Evolutionary conservation across 495 filamentous ascomycete genomes (phyloP).

Genomic region (Penicillium longicatenatum): DNA sequence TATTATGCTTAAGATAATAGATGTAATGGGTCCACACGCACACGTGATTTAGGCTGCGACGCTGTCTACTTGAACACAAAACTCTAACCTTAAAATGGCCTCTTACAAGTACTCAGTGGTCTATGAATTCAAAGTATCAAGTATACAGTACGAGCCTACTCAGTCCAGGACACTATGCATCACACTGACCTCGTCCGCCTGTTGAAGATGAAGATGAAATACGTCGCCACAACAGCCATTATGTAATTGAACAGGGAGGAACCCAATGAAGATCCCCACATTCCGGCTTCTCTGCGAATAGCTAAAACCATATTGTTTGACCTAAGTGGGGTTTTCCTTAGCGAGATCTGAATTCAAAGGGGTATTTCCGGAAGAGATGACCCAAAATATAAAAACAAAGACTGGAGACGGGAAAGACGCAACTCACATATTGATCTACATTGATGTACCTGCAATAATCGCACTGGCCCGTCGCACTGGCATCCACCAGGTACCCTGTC

Average conservation of each 20-base stretch:
- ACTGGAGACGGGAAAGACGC: neutral
- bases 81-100: too few relatives aligned
- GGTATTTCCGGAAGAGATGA: neutral
- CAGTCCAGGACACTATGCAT: neutral
- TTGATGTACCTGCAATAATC: constrained; percentile 51
- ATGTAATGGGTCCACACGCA: too few relatives aligned
- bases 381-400: neutral
- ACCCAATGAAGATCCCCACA: constrained; percentile 35
- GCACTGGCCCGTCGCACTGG: constrained; percentile 52
- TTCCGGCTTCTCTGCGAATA: constrained; percentile 7
- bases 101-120: too few relatives aligned
- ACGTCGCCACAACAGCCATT: constrained; percentile 23
- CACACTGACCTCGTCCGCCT: neutral
- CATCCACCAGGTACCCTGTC: constrained; percentile 58
- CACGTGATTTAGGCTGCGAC: too few relatives aligned
- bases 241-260: constrained; percentile 33
- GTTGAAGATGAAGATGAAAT: constrained; percentile 16
- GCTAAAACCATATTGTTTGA: neutral
- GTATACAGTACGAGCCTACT: too few relatives aligned
- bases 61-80: too few relatives aligned
- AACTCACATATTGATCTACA: constrained; percentile 22
- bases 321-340: neutral
- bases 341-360: constrained; percentile 1
- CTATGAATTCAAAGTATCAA: too few relatives aligned
- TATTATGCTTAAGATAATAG: too few relatives aligned